Conservation (phyloP, 257 asterid genomes). For the Petunia axillaris region DNA sequence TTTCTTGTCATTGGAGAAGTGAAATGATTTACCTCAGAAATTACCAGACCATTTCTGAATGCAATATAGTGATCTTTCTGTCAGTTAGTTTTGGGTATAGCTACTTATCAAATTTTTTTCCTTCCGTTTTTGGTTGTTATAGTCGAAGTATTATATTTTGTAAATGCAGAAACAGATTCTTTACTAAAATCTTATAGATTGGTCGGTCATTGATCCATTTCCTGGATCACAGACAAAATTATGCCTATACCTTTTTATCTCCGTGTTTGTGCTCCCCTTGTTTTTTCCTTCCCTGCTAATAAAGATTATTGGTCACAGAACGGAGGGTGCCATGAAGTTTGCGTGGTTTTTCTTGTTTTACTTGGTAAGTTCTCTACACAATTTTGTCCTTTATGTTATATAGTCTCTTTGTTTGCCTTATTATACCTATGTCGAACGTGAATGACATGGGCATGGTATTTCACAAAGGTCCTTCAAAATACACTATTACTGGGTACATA, state of each 20-base stretch:
- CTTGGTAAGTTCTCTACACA: slow-evolving; percentile 48
- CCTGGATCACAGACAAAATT: neutral
- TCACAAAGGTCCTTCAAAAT: neutral
- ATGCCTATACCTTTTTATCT: neutral
- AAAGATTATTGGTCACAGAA: slow-evolving; percentile 49
- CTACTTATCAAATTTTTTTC: no score
- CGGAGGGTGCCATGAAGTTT: slow-evolving; percentile 86
- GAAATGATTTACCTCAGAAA: slow-evolving; percentile 14
- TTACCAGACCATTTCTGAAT: neutral
- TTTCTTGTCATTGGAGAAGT: slow-evolving; percentile 17
- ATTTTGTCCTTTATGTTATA: neutral
- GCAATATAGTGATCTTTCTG: neutral
- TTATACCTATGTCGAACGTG: neutral
- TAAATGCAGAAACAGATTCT: neutral
- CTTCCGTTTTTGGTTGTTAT: neutral
- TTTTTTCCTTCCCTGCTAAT: neutral
- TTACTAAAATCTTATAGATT: neutral
- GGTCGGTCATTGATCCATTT: neutral
- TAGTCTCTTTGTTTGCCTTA: neutral
- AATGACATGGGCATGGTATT: slow-evolving; percentile 1
- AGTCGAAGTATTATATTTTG: slow-evolving; percentile 1
- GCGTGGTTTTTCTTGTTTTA: slow-evolving; percentile 95
- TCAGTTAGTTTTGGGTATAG: neutral
- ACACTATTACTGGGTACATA: neutral
- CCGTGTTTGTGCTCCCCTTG: neutral